These are phyloP conservation scores for Isatis tinctoria DNA, from an alignment of 345 rosid species.

Conservation along the genomic window DNA sequence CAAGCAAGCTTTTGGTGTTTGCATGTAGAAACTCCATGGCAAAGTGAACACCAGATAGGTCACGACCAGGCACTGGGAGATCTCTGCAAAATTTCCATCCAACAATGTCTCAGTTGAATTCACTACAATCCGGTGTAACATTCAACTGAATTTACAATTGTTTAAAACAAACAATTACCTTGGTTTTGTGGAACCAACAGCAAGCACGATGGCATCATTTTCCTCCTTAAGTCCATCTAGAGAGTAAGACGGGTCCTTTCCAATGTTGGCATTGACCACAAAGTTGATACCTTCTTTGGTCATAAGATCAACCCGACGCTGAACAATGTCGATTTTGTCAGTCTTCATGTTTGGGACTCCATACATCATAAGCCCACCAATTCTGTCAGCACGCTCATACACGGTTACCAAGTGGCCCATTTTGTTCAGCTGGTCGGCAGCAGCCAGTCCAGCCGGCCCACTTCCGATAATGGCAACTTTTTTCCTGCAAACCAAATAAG, in stretches of 20 bases:
- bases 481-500: slow-evolving; percentile 48
- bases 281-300: slow-evolving; percentile 79
- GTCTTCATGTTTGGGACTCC: slow-evolving; percentile 99
- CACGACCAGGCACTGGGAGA: slow-evolving; percentile 91
- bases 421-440: slow-evolving; percentile 95
- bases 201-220: slow-evolving; percentile 82
- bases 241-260: slow-evolving; percentile 70
- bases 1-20: slow-evolving; percentile 98
- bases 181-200: slow-evolving; percentile 97
- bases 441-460: slow-evolving; percentile 97
- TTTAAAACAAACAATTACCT: slow-evolving; percentile 40
- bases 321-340: slow-evolving; percentile 87
- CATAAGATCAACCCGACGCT: slow-evolving; percentile 93
- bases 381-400: slow-evolving; percentile 94
- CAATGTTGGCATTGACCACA: slow-evolving; percentile 89
- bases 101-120: background rate
- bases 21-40: slow-evolving; percentile 98
- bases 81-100: slow-evolving; percentile 59
- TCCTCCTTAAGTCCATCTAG: slow-evolving; percentile 66
- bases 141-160: background rate
- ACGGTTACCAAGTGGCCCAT: slow-evolving; percentile 95
- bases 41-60: slow-evolving; percentile 85
- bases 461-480: slow-evolving; percentile 85
- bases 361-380: slow-evolving; percentile 99
- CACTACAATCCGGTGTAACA: background rate